phyloP scores from a whole-genome alignment of 148 eudicot genomes.

The Polygonum maritimum region DNA sequence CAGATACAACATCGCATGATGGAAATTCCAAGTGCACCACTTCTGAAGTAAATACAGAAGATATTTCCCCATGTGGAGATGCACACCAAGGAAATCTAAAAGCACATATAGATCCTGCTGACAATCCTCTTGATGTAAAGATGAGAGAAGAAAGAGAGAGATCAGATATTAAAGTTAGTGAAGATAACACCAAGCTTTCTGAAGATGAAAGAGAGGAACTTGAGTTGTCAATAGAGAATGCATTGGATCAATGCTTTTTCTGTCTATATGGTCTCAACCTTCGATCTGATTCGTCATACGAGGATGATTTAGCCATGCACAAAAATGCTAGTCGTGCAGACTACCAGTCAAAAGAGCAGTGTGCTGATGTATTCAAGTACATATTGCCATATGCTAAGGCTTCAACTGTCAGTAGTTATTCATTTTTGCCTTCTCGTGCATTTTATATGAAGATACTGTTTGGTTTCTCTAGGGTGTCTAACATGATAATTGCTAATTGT shows the following conservation, averaged over 20 bases:
- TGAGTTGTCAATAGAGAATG: conserved; percentile 74
- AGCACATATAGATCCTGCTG: conserved; percentile 16
- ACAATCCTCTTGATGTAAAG: conserved; percentile 14
- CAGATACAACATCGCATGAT: conserved; percentile 27
- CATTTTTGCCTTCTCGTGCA: conserved; percentile 1
- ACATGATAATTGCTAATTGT: background rate
- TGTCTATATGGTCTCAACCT: conserved; percentile 93
- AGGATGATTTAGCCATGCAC: conserved; percentile 76
- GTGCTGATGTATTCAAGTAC: conserved; percentile 96
- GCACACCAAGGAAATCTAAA: conserved; percentile 17
- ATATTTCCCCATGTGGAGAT: conserved; percentile 21
- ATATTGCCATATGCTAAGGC: conserved; percentile 94
- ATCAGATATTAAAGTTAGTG: conserved; percentile 21
- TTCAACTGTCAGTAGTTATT: conserved; percentile 65
- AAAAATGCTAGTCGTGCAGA: conserved; percentile 85
- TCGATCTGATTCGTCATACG: conserved; percentile 73
- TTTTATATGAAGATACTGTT: background rate
- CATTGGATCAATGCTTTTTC: conserved; percentile 91
- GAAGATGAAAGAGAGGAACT: conserved; percentile 95
- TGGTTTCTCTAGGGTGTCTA: background rate
- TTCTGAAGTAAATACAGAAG: conserved; percentile 22
- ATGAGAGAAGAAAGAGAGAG: conserved; percentile 25
- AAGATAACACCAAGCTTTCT: conserved; percentile 34
- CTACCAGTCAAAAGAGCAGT: conserved; percentile 97
- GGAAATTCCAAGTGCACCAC: conserved; percentile 23